Evolutionary conservation across 2,329 filamentous ascomycete genomes (phyloP), one percentile per base, ranked within the genome.

Genomic region (Hymenoscyphus fraxineus): DNA sequence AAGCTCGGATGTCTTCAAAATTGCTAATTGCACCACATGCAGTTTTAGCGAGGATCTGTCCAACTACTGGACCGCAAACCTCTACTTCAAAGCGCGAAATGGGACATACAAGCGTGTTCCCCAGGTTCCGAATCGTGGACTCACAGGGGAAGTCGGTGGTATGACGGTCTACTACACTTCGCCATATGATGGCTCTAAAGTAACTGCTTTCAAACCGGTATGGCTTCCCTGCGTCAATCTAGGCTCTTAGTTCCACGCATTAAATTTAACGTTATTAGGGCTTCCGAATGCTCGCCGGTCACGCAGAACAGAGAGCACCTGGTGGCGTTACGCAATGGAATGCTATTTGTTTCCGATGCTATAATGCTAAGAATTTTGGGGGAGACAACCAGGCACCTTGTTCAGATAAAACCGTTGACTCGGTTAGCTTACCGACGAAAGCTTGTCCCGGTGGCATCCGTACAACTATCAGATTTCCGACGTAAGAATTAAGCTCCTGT

Each of bases 151-250:
- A 35, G 69, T 67, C 7, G 76, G 75, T n/a, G 76, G 76, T 16
- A 76, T 77, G 75, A 76, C 75, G 1, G 71, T 78, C 13, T 77
- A 77, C 67, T 77, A 77, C 61, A 73, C 67, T 10, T 72, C 73
- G n/a, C 72, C 73, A 70, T 66, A 72, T 58, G 67, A 66, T 15
- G 59, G 73, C 32, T 57, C 58, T 1, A 80, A 79, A 63, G 76
- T 78, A 16, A 79, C 77, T 7, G 78, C 77, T n/a, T 79, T 79
- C 67, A 77, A 78, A 63, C 64, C 60, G 22, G 64, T 65, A 47
- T 6, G 56, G 51, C 27, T n/a, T 19, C 27, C 27, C 27, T 27
- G 2, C 27, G 1, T 27, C 27, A 27, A 27, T 0, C 3, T 51
- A 1, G 12, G n/a, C 6, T 19, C 13, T 13, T 5, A 16, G 32